Evolutionary conservation across 768 basidiomycete genomes (phyloP), one percentile per base, ranked within the genome.

Genomic region (Russula sp.): DNA sequence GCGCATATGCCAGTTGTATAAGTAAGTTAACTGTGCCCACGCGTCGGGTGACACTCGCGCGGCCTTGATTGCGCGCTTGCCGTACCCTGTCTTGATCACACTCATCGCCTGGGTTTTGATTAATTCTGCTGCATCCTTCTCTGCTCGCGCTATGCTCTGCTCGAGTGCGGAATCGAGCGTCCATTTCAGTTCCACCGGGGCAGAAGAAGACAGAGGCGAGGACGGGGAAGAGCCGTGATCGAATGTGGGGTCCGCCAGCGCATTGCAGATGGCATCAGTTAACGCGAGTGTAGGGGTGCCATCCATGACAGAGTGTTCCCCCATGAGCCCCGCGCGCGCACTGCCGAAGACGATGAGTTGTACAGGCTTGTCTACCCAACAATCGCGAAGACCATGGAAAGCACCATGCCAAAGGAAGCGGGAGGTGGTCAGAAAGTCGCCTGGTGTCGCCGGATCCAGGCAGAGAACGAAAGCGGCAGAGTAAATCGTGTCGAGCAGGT

Each of bases 21-120:
- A 94, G 78, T 83, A 97, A n/a, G n/a, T n/a, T n/a, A n/a, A 86
- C 77, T 98, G 95, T 52, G 90, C 87, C 93, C 94, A 97, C 30
- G 90, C 90, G 72, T 98, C 95, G 3, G 95, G 95, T 46, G 92
- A 92, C n/a, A 90, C 85, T 38, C 89, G 86, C 69, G 91, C 92
- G 14, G 80, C 76, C 79, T 96, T 97, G 78, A 96, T 91, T 20
- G 84, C 82, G 50, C 83, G 82, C 75, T 94, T 96, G 38, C 95
- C 95, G 70, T 95, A 98, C 1, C 77, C 73, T 1, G 91, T 92
- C 46, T 83, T 78, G 63, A 82, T 74, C 75, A 85, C 86, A 22
- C 78, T 77, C 64, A 94, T 76, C 61, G 79, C 78, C 70, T 94
- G 92, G 30, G 81, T 79, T 44, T 82, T 79, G 46, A 86, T 78